Evolutionary conservation across 1,284 basidiomycete species (phyloP), one percentile per base, ranked within the genome.

Genomic region (Puccinia brachypodii): DNA sequence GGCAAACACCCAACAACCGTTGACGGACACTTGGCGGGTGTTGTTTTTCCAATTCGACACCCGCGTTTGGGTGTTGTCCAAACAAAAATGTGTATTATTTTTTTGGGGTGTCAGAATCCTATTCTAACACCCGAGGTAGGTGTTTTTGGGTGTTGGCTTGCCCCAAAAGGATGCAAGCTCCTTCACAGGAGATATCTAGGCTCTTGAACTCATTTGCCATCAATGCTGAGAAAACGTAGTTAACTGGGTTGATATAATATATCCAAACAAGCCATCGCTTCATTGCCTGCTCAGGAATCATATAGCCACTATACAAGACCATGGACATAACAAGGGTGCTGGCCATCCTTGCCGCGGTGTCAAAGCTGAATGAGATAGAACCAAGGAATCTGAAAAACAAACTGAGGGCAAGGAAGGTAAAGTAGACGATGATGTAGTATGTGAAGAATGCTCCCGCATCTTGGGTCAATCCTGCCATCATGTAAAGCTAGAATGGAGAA

Each of bases 231-330:
- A 81, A 75, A 36, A 92, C 92, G 87, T 94, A 96, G 19, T 90
- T 88, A 60, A 93, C 85, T 9, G 86, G 86, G 76, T 84, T 83
- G 83, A 93, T 87, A 86, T 93, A 92, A 84, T 90, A 92, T 71
- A 94, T 90, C 93, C 94, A 95, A 88, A 93, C 94, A 22, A 95
- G 86, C 94, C 94, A 96, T 75, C 92, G 88, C 86, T 94, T 92
- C 93, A 96, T 94, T 81, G 90, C 88, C 83, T 89, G 89, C 9
- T 91, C 64, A 22, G 83, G 84, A 36, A 84, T 84, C 77, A 84
- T 83, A 72, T 84, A 84, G 31, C 83, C 84, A 36, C 82, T 83
- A 68, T 83, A 83, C 3, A 78, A 33, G 31, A 82, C 83, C 83
- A 62, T 74, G 2, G 9, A n/a, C 66, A 60, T 66, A 28, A 76